A percentile compares a stretch with the other conserved stretches of the same genome.
These are phyloP conservation scores for Dryas integrifolia DNA, from an alignment of 331 rosid genomes.

Conservation along the genomic window DNA sequence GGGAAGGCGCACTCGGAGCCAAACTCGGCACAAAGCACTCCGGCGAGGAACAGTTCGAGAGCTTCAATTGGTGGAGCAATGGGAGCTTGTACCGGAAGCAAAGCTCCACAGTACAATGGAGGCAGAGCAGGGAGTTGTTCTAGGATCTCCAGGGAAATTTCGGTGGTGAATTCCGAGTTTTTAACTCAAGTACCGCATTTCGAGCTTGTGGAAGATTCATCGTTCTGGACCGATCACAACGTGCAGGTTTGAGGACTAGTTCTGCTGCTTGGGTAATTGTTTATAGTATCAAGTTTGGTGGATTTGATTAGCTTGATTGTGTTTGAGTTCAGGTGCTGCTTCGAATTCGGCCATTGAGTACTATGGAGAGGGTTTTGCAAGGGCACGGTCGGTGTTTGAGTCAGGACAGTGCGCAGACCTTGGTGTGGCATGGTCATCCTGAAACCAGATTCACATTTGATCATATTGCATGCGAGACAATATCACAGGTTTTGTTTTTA, in stretches of 20 bases:
- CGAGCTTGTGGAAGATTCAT: slow-evolving; percentile 62
- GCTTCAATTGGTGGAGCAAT: slow-evolving; percentile 55
- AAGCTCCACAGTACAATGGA: slow-evolving; percentile 32
- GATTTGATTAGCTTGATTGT: slow-evolving; percentile 15
- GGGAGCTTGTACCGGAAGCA: slow-evolving; percentile 34
- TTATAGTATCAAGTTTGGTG: slow-evolving; percentile 2
- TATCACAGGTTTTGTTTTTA: slow-evolving; percentile 55
- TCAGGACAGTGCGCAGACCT: slow-evolving; percentile 71
- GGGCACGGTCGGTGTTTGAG: slow-evolving; percentile 71
- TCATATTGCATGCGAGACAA: slow-evolving; percentile 76
- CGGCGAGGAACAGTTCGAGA: slow-evolving; percentile 51
- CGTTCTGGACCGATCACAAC: slow-evolving; percentile 86
- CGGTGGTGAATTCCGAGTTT: slow-evolving; percentile 27
- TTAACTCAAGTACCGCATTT: slow-evolving; percentile 51
- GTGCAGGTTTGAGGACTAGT: slow-evolving; percentile 63
- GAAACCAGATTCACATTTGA: slow-evolving; percentile 92
- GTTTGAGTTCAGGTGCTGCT: slow-evolving; percentile 66
- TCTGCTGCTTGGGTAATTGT: background rate
- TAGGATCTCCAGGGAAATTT: slow-evolving; percentile 37
- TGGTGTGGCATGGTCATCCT: slow-evolving; percentile 94
- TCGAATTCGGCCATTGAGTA: slow-evolving; percentile 77
- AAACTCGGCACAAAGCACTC: slow-evolving; percentile 68
- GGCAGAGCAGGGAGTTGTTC: slow-evolving; percentile 42
- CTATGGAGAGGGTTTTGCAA: slow-evolving; percentile 62
- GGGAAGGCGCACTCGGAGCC: slow-evolving; percentile 68